Evolutionary conservation across 1,284 basidiomycete species (phyloP).

Genomic region (Boletus calvinii): DNA sequence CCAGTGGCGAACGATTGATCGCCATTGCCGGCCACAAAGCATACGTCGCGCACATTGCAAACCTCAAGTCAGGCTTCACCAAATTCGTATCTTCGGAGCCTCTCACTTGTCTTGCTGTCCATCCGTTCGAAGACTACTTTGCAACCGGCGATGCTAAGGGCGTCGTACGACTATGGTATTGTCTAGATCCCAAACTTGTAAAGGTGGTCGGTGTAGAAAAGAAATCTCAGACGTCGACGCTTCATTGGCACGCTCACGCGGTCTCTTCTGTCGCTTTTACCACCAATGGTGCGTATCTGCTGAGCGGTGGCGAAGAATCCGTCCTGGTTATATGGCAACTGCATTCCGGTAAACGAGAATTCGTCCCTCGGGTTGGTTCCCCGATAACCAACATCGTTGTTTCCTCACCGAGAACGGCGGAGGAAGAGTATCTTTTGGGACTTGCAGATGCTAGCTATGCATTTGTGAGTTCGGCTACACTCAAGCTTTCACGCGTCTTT

Average conservation of each 20-base stretch:
- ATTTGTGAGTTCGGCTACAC: conserved; percentile 73
- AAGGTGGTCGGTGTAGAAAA: conserved; percentile 63
- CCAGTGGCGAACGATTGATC: conserved; percentile 81
- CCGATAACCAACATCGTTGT: conserved; percentile 77
- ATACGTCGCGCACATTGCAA: conserved; percentile 66
- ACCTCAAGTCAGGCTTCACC: conserved; percentile 68
- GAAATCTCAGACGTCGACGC: conserved; percentile 76
- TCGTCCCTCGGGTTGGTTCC: conserved; percentile 90
- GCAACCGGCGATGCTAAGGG: conserved; percentile 91
- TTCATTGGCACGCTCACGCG: conserved; percentile 98
- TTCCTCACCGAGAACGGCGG: conserved; percentile 45
- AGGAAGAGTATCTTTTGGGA: conserved; percentile 87
- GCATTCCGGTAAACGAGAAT: conserved; percentile 83
- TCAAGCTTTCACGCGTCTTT: conserved; percentile 75
- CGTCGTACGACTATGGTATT: conserved; percentile 90
- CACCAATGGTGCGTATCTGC: conserved; percentile 86
- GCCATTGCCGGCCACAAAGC: conserved; percentile 80
- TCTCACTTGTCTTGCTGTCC: conserved; percentile 87
- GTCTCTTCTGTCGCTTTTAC: conserved; percentile 91
- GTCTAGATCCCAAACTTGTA: conserved; percentile 62
- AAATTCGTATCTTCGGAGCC: conserved; percentile 81
- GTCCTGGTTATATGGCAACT: conserved; percentile 97
- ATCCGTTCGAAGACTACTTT: conserved; percentile 90
- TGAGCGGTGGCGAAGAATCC: conserved; percentile 95
- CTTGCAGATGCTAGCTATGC: conserved; percentile 82